Conservation (phyloP, 2,329 filamentous ascomycete species). For the Aspergillus unguis region DNA sequence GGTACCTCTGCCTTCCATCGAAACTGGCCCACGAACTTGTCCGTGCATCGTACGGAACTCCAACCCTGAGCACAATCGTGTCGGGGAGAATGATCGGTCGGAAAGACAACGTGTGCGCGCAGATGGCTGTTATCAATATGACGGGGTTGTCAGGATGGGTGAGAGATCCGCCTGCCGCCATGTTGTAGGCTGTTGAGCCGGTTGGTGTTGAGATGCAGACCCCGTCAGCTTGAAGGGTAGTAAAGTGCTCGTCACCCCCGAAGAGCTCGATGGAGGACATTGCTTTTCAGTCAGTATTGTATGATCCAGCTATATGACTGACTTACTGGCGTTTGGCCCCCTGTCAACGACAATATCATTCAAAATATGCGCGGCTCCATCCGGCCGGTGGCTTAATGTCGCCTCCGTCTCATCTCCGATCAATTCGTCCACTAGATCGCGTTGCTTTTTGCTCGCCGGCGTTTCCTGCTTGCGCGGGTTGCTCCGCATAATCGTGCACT, state of each 20-base stretch:
- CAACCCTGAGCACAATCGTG: constrained; percentile 87
- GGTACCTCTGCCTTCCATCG: constrained; percentile 76
- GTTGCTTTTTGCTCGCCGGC: constrained; percentile 35
- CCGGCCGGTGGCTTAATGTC: constrained; percentile 77
- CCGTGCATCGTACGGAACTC: constrained; percentile 89
- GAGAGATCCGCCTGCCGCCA: constrained; percentile 89
- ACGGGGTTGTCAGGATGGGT: constrained; percentile 97
- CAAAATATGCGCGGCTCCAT: constrained; percentile 81
- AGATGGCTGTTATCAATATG: constrained; percentile 90
- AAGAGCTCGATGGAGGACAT: constrained; percentile 93
- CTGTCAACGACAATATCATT: constrained; percentile 97
- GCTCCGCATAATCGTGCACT: constrained; percentile 84
- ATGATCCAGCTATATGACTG: not conserved
- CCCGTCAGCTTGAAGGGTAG: constrained; percentile 87
- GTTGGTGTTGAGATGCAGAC: constrained; percentile 93
- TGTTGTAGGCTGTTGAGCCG: constrained; percentile 91
- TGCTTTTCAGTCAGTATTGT: constrained; percentile 47
- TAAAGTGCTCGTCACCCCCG: constrained; percentile 92
- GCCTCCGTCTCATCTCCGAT: constrained; percentile 83
- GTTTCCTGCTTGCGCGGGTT: constrained; percentile 33
- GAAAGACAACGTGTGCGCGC: constrained; percentile 91
- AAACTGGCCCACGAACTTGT: constrained; percentile 97
- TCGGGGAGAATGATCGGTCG: constrained; percentile 95
- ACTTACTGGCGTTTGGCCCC: constrained; percentile 84
- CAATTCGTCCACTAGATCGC: constrained; percentile 83